These are phyloP conservation scores for Aspergillus bombycis DNA, from an alignment of 2,329 filamentous ascomycete genomes.

Conservation along the genomic window DNA sequence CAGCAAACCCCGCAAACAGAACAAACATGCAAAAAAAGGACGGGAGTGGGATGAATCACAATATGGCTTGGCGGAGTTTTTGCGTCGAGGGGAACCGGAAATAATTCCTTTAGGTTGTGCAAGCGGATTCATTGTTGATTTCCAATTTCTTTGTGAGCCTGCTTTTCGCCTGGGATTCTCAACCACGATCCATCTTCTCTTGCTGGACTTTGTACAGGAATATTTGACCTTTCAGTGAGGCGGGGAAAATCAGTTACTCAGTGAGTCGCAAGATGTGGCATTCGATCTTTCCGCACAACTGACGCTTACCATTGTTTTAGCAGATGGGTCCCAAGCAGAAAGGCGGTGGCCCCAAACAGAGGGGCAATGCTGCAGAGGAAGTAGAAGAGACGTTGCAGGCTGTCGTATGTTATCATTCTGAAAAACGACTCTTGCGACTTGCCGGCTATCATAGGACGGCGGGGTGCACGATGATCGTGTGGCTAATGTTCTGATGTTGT, in stretches of 20 bases:
- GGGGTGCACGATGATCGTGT: not conserved
- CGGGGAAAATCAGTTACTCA: not conserved
- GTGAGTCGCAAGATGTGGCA: not conserved
- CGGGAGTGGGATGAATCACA: conserved; percentile 26
- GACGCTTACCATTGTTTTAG: conserved; percentile 6
- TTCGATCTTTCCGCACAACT: not conserved
- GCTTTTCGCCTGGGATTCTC: not conserved
- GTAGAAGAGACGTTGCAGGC: conserved; percentile 66
- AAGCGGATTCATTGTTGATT: not conserved
- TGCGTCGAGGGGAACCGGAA: conserved; percentile 15
- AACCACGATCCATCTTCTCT: not conserved
- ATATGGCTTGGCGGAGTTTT: conserved; percentile 36
- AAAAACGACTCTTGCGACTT: not conserved
- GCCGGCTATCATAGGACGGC: not conserved
- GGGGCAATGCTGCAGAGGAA: conserved; percentile 55
- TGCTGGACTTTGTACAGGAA: not conserved
- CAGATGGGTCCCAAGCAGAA: conserved; percentile 42
- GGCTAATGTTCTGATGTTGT: conserved; percentile 16
- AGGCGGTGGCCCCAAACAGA: conserved; percentile 33
- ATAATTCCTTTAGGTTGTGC: conserved; percentile 4
- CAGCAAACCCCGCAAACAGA: conserved; percentile 26
- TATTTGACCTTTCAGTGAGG: not conserved
- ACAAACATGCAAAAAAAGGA: conserved; percentile 25
- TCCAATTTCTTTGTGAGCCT: conserved; percentile 1
- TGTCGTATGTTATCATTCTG: conserved; percentile 51